These are phyloP conservation scores for Sonneratia caseolaris DNA, from an alignment of 345 rosid genomes.

Conservation along the genomic window DNA sequence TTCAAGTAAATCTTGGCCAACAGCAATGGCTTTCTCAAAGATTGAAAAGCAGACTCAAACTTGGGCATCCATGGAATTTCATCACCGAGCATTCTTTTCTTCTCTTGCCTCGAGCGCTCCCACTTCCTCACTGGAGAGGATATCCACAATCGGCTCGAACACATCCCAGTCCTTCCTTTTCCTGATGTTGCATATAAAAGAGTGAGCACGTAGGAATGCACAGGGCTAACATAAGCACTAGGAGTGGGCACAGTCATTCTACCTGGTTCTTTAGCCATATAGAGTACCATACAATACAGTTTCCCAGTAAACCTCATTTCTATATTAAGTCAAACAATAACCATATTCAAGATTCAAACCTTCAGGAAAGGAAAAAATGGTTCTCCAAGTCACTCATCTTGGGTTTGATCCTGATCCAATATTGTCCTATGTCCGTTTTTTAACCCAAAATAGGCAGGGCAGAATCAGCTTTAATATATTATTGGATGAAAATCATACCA, in stretches of 20 bases:
- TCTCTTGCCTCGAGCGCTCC: conserved; percentile 85
- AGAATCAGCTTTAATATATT: neutral
- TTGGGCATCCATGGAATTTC: neutral
- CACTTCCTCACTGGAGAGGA: conserved; percentile 71
- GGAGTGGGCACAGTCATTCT: neutral
- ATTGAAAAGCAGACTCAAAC: neutral
- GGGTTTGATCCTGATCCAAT: neutral
- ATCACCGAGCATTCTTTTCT: conserved; percentile 45
- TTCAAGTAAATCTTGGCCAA: neutral
- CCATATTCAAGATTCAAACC: neutral
- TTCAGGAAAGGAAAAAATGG: neutral
- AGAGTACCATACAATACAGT: neutral
- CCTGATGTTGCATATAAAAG: conserved; percentile 30
- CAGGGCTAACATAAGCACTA: neutral
- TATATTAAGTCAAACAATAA: neutral
- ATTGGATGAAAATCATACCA: neutral
- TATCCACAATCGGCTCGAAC: conserved; percentile 67
- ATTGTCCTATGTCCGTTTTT: neutral
- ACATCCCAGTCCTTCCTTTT: conserved; percentile 91
- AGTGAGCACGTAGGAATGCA: neutral
- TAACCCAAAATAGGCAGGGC: neutral
- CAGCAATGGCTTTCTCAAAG: neutral
- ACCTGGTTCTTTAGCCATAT: neutral
- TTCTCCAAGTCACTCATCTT: neutral
- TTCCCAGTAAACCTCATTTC: neutral